phyloP scores from a whole-genome alignment of 768 basidiomycete genomes.

The Boletellus ananas region DNA sequence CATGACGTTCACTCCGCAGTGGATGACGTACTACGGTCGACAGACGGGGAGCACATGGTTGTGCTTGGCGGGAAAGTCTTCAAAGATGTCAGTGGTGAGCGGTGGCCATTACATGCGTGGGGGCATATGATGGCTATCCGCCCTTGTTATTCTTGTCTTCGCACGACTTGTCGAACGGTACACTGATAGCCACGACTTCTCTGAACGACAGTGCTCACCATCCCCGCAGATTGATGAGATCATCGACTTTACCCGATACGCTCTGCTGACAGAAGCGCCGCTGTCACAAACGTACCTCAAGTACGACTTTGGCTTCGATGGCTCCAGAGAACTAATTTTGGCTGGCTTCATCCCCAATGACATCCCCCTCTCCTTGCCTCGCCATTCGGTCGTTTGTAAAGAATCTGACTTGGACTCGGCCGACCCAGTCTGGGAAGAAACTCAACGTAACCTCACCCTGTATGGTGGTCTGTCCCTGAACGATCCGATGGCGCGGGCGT shows the following conservation, averaged over 20 bases:
- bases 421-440: conserved; percentile 30
- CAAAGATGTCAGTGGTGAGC: conserved; percentile 24
- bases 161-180: conserved; percentile 31
- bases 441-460: conserved; percentile 22
- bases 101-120: conserved; percentile 36
- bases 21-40: conserved; percentile 32
- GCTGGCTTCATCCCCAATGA: conserved; percentile 30
- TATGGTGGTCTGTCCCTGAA: conserved; percentile 26
- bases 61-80: conserved; percentile 35
- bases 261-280: conserved; percentile 14
- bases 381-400: conserved; percentile 20
- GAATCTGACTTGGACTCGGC: conserved; percentile 5
- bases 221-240: conserved; percentile 26
- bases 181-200: neutral
- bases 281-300: conserved; percentile 19
- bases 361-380: conserved; percentile 22
- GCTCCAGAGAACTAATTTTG: conserved; percentile 26
- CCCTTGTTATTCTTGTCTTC: conserved; percentile 32
- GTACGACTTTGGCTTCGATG: conserved; percentile 22
- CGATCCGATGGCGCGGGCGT: conserved; percentile 26
- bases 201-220: neutral
- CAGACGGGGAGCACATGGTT: conserved; percentile 26
- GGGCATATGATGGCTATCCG: conserved; percentile 31
- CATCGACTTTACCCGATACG: conserved; percentile 29
- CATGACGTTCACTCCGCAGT: conserved; percentile 29